These are phyloP conservation scores for Phytophthora lateralis DNA, from an alignment of 352 stramenopile species.

Conservation along the genomic window DNA sequence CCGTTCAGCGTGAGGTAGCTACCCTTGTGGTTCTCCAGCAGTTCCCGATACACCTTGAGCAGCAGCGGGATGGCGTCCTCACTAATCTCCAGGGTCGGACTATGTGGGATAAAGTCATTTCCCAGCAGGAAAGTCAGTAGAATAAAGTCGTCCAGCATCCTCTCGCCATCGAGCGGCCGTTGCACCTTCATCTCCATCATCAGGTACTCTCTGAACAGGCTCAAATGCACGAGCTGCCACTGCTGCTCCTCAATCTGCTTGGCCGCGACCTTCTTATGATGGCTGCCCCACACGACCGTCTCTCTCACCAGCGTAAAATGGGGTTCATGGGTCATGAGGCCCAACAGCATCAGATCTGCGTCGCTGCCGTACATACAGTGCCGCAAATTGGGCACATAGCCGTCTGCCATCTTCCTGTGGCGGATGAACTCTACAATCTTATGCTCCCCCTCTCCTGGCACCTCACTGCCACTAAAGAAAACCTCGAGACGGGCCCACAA, in stretches of 20 bases:
- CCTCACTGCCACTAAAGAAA: constrained; percentile 97
- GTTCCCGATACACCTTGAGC: constrained; percentile 91
- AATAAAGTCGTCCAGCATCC: constrained; percentile 99
- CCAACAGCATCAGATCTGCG: constrained; percentile 99
- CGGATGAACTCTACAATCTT: constrained; percentile 99
- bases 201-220: constrained; percentile 97
- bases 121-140: constrained; percentile 99
- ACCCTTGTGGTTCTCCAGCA: constrained; percentile 80
- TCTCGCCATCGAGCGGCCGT: constrained; percentile 80
- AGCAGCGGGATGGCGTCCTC: constrained; percentile 98
- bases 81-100: constrained; percentile 98
- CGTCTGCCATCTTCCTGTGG: constrained; percentile 87
- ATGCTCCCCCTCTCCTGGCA: constrained; percentile 99
- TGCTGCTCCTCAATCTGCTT: constrained; percentile 96
- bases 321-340: constrained; percentile 97
- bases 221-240: constrained; percentile 98
- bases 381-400: constrained; percentile 95
- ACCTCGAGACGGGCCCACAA: constrained; percentile 96
- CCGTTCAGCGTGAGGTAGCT: constrained; percentile 94
- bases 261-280: constrained; percentile 56
- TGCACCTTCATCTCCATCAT: constrained; percentile 94
- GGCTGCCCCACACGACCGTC: constrained; percentile 95
- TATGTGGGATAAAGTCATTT: constrained; percentile 99
- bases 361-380: constrained; percentile 99
- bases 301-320: constrained; percentile 99